Base-by-base conservation (phyloP, 2,329 filamentous ascomycete genomes). In the Alternaria metachromatica region DNA sequence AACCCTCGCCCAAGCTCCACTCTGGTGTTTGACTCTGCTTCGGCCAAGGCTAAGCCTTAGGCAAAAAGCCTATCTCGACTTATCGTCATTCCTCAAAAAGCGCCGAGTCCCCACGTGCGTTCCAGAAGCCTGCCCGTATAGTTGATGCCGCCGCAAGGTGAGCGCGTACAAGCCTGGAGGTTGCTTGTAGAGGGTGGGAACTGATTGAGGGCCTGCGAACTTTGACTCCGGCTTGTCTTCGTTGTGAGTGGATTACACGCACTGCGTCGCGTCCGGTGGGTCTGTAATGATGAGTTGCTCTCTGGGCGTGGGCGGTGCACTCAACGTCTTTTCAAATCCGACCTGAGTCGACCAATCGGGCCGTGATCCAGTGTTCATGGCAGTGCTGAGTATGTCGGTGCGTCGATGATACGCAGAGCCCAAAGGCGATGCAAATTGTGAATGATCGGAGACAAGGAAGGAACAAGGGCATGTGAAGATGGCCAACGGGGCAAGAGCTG, bases 31-130 rank as follows among this genome's bases (percentile, higher is more conserved):
- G 68, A 68, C 62, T 64, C 41, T 66, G 55, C 63, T 56, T 55
- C 56, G 51, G 63, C 66, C 63, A 70, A 68, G 64, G 62, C 66
- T 45, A 67, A 72, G 66, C 68, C 69, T 72, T 71, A 67, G 68
- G 69, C 62, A 65, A 48, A 69, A 68, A 62, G 59, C 48, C 37
- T 72, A 70, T 68, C 54, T 68, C 48, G 45, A 71, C 68, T 46
- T 33, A 28, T 45, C 50, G 20, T 48, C 44, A 26, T 33, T 37
- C 23, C 26, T 68, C 60, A 51, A 59, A 60, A 58, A 57, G 61
- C 56, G 54, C 61, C 41, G 44, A 18, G 12, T 44, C 53, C 60
- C 58, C 59, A 53, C 57, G 62, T 56, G 25, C 49, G 37, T 55
- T 50, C 20, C 48, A 50, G 45, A 59, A 37, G 57, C 46, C 23